A percentile compares a stretch with the other conserved stretches of the same genome.
These are phyloP conservation scores for Deuterostichococcus epilithicus DNA, from an alignment of 139 green algal species.

Conservation along the genomic window DNA sequence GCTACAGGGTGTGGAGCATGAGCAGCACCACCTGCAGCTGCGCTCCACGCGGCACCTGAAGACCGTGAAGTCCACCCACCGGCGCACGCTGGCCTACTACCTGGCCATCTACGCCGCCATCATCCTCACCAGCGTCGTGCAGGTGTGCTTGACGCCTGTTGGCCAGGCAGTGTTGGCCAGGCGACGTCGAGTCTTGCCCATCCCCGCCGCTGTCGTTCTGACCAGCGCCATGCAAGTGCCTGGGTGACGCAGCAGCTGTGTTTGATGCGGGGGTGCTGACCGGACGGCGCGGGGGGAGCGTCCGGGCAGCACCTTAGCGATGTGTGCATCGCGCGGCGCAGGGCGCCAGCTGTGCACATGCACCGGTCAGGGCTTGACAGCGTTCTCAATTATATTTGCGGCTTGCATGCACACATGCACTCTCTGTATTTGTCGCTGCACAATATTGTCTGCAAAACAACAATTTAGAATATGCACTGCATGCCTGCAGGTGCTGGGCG, in stretches of 20 bases:
- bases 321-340: too few relatives aligned
- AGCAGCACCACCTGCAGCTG: conserved; percentile 29
- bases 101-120: conserved; percentile 24
- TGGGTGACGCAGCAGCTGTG: too few relatives aligned
- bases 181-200: too few relatives aligned
- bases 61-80: conserved; percentile 26
- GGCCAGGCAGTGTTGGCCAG: too few relatives aligned
- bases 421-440: not conserved
- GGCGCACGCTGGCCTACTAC: conserved; percentile 32
- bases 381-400: too few relatives aligned
- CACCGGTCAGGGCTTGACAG: too few relatives aligned
- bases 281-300: too few relatives aligned
- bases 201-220: too few relatives aligned
- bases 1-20: not conserved
- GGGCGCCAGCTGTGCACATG: too few relatives aligned
- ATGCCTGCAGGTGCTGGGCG: conserved; percentile 13
- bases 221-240: too few relatives aligned
- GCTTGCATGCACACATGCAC: not conserved
- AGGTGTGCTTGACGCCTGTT: conserved; percentile 4
- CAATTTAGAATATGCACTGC: not conserved
- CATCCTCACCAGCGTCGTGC: conserved; percentile 20
- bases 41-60: conserved; percentile 33
- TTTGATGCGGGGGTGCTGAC: too few relatives aligned
- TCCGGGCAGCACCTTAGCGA: too few relatives aligned
- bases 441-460: not conserved